Evolutionary conservation across 192 early-diverging fungal species (phyloP).

Genomic region (Podila minutissima): DNA sequence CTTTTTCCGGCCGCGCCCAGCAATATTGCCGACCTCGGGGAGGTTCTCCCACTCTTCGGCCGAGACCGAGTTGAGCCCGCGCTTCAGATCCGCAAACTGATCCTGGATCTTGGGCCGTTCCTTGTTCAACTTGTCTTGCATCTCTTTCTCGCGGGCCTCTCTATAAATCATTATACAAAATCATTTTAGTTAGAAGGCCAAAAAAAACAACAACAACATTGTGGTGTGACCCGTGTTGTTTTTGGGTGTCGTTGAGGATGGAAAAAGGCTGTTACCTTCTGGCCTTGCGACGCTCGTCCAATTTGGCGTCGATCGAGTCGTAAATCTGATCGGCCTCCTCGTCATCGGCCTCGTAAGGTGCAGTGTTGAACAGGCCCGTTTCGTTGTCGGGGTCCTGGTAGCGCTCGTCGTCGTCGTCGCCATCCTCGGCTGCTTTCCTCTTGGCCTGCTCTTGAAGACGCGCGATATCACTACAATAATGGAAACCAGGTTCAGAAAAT

Average conservation of each 20-base stretch:
- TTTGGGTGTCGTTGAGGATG: not conserved
- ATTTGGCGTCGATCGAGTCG: slow-evolving; percentile 86
- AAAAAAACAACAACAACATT: no score
- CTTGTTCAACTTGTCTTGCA: slow-evolving; percentile 70
- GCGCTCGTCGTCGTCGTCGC: slow-evolving; percentile 77
- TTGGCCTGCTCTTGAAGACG: slow-evolving; percentile 53
- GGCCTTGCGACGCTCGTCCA: slow-evolving; percentile 86
- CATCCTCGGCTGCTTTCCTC: slow-evolving; percentile 62
- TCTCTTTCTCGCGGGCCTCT: slow-evolving; percentile 78
- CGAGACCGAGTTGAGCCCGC: slow-evolving; percentile 77
- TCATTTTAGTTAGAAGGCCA: no score
- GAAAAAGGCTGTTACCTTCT: slow-evolving; percentile 51
- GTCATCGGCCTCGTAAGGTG: slow-evolving; percentile 95
- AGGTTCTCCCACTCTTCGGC: slow-evolving; percentile 89
- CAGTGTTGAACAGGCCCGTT: slow-evolving; percentile 85
- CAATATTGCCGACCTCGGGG: slow-evolving; percentile 86
- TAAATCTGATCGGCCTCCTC: slow-evolving; percentile 97
- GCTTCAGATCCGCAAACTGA: slow-evolving; percentile 92
- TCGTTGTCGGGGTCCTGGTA: slow-evolving; percentile 96
- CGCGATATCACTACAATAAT: slow-evolving; percentile 27
- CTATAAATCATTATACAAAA: slow-evolving; percentile 22
- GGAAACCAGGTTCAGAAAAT: not conserved
- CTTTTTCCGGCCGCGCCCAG: slow-evolving; percentile 79
- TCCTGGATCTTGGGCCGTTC: slow-evolving; percentile 86
- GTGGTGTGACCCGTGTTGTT: no score